A percentile compares a stretch with the other conserved stretches of the same genome.
These are phyloP conservation scores for Saccharomyces hybrid DNA, from an alignment of 1,139 yeast species.

Conservation along the genomic window DNA sequence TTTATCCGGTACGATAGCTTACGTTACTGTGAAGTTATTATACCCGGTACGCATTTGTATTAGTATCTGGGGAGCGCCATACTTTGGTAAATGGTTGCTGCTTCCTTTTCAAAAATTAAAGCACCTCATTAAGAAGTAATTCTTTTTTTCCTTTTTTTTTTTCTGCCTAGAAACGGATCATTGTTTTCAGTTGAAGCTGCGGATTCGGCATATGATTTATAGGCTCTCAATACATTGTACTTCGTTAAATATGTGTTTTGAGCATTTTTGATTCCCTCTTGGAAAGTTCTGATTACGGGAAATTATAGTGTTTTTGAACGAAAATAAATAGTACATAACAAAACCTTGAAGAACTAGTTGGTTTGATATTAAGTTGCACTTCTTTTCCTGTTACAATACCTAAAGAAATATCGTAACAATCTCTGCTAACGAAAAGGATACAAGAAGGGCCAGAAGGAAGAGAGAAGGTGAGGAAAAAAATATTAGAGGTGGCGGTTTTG, in stretches of 20 bases:
- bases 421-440: neutral
- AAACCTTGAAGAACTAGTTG: neutral
- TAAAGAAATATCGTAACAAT: neutral
- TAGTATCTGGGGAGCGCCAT: constrained; percentile 33
- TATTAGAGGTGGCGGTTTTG: neutral
- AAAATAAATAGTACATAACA: neutral
- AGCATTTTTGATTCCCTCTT: neutral
- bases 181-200: neutral
- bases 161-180: neutral
- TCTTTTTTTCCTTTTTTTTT: neutral
- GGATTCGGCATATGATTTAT: neutral
- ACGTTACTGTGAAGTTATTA: constrained; percentile 59
- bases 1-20: constrained; percentile 84
- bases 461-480: neutral
- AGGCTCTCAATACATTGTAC: neutral
- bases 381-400: neutral
- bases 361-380: neutral
- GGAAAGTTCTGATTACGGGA: neutral
- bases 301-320: neutral
- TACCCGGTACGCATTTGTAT: constrained; percentile 29
- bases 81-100: constrained; percentile 21
- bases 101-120: constrained; percentile 17
- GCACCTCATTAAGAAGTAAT: neutral
- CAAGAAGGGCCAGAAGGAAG: neutral
- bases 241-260: neutral